These are phyloP conservation scores for Austroboletus niveus DNA, from an alignment of 1,284 basidiomycete species.

Conservation along the genomic window DNA sequence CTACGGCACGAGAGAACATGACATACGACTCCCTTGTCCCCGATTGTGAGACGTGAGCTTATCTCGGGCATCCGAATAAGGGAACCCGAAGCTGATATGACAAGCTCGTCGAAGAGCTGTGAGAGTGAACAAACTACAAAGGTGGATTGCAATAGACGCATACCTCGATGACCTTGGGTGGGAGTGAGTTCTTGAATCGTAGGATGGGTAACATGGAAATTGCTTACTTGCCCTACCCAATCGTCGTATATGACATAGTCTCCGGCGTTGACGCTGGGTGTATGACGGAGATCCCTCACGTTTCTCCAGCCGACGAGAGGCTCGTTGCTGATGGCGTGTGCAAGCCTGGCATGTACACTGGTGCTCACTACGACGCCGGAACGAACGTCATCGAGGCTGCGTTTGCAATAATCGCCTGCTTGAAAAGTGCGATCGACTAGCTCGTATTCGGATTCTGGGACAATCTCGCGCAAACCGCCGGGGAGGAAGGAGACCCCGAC, in stretches of 20 bases:
- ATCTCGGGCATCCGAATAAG: slow-evolving; percentile 74
- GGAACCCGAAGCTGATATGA: slow-evolving; percentile 60
- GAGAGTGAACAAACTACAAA: slow-evolving; percentile 8
- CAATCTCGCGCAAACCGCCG: slow-evolving; percentile 62
- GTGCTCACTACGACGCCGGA: slow-evolving; percentile 76
- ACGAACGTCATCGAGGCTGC: slow-evolving; percentile 65
- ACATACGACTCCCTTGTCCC: slow-evolving; percentile 67
- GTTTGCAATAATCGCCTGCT: slow-evolving; percentile 83
- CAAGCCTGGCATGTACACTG: slow-evolving; percentile 61
- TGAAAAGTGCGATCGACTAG: slow-evolving; percentile 81
- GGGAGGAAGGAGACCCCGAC: slow-evolving; percentile 77
- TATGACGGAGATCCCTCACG: slow-evolving; percentile 57
- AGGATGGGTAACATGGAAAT: slow-evolving; percentile 9
- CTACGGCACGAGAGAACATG: slow-evolving; percentile 9
- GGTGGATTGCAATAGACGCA: slow-evolving; percentile 5
- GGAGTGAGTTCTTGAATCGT: slow-evolving; percentile 10
- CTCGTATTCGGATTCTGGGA: slow-evolving; percentile 65
- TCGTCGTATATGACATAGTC: slow-evolving; percentile 82
- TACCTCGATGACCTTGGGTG: slow-evolving; percentile 49
- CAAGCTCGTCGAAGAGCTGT: slow-evolving; percentile 84
- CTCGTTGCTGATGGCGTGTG: slow-evolving; percentile 73
- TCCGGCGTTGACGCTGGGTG: slow-evolving; percentile 65
- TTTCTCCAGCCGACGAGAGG: slow-evolving; percentile 64
- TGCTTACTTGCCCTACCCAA: slow-evolving; percentile 85
- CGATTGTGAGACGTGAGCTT: slow-evolving; percentile 65